phyloP scores from a whole-genome alignment of 169 alveolate species.

The Pseudocohnilembus persalinus region DNA sequence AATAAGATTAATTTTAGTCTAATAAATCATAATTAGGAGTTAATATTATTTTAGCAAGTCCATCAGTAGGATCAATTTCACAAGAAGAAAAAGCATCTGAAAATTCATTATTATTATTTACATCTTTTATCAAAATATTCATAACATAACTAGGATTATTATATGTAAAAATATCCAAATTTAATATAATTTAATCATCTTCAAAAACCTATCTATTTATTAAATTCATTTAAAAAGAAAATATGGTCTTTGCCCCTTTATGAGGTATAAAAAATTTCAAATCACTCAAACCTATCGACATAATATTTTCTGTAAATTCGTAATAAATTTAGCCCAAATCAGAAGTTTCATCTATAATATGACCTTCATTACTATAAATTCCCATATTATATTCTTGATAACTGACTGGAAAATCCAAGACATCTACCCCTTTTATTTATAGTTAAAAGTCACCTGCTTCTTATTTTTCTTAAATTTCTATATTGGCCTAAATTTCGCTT shows the following conservation, averaged over 20 bases:
- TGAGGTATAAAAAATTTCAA: neutral
- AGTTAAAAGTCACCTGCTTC: neutral
- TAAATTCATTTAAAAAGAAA: no score
- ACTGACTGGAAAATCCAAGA: neutral
- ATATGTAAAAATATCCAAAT: neutral
- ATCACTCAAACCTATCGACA: neutral
- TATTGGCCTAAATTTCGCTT: neutral
- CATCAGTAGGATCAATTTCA: neutral
- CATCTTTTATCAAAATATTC: neutral
- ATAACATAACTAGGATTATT: neutral
- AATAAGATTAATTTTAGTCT: no score
- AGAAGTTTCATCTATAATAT: neutral
- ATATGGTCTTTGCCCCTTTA: neutral
- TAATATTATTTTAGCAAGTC: no score
- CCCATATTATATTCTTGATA: neutral
- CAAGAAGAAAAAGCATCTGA: neutral
- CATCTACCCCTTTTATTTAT: neutral
- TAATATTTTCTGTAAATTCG: neutral
- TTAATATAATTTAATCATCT: neutral
- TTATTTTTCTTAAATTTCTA: neutral
- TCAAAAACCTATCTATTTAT: neutral
- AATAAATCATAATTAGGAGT: neutral
- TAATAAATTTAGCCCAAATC: neutral
- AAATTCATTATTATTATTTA: neutral
- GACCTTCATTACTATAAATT: no score